phyloP scores from a whole-genome alignment of 495 filamentous ascomycete genomes.

The Cercophora newfieldiana region DNA sequence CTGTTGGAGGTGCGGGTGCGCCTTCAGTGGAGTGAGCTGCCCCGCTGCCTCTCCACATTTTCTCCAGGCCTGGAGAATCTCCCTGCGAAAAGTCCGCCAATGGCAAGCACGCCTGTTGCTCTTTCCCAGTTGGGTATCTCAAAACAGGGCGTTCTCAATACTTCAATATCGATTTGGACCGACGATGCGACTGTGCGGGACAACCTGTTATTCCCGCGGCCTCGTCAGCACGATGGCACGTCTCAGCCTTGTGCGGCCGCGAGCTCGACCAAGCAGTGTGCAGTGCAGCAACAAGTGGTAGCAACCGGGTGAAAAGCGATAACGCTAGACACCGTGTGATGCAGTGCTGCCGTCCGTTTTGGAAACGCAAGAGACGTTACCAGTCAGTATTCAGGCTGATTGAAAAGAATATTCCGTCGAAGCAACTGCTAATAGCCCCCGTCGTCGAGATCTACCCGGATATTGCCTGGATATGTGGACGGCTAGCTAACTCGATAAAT shows the following conservation, averaged over 20 bases:
- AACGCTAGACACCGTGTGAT: neutral
- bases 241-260: constrained; percentile 9
- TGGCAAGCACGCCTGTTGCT: constrained; percentile 7
- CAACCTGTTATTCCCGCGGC: neutral
- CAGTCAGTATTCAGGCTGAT: constrained; percentile 11
- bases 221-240: neutral
- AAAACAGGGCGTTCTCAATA: neutral
- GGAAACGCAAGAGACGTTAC: constrained; percentile 7
- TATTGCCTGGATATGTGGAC: constrained; percentile 13
- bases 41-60: constrained; percentile 21
- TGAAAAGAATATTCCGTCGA: constrained; percentile 15
- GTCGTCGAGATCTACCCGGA: constrained; percentile 10
- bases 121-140: neutral
- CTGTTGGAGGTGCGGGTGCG: neutral
- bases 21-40: neutral
- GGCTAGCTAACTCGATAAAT: constrained; percentile 1
- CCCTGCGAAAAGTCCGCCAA: constrained; percentile 22
- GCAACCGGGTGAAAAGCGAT: neutral
- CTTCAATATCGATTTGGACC: neutral
- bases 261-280: neutral
- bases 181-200: neutral
- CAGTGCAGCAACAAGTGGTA: neutral
- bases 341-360: constrained; percentile 4
- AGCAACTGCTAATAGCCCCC: neutral
- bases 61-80: constrained; percentile 22